These are phyloP conservation scores for Coleophoma crateriformis DNA, from an alignment of 2,329 filamentous ascomycete genomes.

Conservation along the genomic window DNA sequence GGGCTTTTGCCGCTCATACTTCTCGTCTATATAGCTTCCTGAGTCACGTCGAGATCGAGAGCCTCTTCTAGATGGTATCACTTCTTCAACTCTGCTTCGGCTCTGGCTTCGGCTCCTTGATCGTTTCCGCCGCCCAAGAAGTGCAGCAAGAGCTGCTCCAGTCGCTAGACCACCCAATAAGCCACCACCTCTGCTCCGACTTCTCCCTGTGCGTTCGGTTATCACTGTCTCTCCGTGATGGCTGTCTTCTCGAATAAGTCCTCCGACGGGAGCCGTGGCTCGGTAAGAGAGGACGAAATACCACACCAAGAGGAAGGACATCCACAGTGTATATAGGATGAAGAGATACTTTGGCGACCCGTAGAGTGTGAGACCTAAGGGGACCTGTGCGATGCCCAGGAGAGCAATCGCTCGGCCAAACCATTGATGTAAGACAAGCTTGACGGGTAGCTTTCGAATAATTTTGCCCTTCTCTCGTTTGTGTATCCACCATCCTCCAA, in stretches of 20 bases:
- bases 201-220: conserved; percentile 30
- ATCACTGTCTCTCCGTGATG: conserved; percentile 39
- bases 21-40: conserved; percentile 56
- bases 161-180: conserved; percentile 49
- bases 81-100: conserved; percentile 33
- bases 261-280: conserved; percentile 42
- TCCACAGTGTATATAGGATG: conserved; percentile 78
- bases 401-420: conserved; percentile 71
- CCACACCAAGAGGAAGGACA: conserved; percentile 62
- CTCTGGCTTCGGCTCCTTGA: conserved; percentile 25
- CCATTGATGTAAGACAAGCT: conserved; percentile 70
- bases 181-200: conserved; percentile 38
- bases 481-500: conserved; percentile 61
- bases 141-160: conserved; percentile 51
- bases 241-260: conserved; percentile 27
- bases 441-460: conserved; percentile 30
- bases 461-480: conserved; percentile 33
- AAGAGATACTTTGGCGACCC: conserved; percentile 84
- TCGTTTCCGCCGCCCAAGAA: conserved; percentile 37
- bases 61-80: conserved; percentile 43
- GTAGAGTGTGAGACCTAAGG: conserved; percentile 85
- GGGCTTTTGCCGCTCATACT: conserved; percentile 39
- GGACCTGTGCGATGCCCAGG: conserved; percentile 80
- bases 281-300: conserved; percentile 80
- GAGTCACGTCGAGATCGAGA: conserved; percentile 43